These are phyloP conservation scores for Pseudogymnoascus sp. DNA, from an alignment of 2,329 filamentous ascomycete genomes.

Conservation along the genomic window DNA sequence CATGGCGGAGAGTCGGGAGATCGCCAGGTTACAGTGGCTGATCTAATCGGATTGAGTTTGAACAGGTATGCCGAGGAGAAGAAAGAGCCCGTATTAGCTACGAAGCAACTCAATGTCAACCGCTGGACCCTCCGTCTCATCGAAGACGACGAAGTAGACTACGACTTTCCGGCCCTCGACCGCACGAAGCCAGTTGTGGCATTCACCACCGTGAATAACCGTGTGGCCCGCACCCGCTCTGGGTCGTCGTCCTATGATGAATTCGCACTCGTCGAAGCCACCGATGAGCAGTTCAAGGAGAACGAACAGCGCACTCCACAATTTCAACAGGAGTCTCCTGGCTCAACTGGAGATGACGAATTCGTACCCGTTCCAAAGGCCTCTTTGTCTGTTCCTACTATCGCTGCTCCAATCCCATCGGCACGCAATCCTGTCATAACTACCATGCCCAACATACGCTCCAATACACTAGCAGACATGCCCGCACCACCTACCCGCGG, in stretches of 20 bases:
- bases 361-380: conserved; percentile 31
- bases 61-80: conserved; percentile 75
- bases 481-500: conserved; percentile 35
- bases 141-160: conserved; percentile 75
- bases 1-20: conserved; percentile 58
- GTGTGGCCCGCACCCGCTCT: conserved; percentile 50
- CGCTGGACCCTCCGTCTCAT: conserved; percentile 79
- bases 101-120: conserved; percentile 67
- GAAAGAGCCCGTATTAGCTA: conserved; percentile 56
- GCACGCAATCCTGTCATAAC: conserved; percentile 53
- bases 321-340: conserved; percentile 49
- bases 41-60: conserved; percentile 73
- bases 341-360: conserved; percentile 34
- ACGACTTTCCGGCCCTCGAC: conserved; percentile 73
- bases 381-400: conserved; percentile 34
- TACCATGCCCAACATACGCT: conserved; percentile 45
- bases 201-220: conserved; percentile 68
- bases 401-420: conserved; percentile 34
- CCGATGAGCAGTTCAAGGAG: conserved; percentile 57
- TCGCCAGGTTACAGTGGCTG: conserved; percentile 62
- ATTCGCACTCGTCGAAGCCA: conserved; percentile 70
- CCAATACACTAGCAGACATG: conserved; percentile 49
- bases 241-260: conserved; percentile 75
- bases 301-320: conserved; percentile 63
- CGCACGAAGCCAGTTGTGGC: conserved; percentile 66